Percentiles rank a stretch among this genome's conserved stretches.
Conservation (phyloP, 2,329 filamentous ascomycete genomes). For the Microcera coccophila region DNA sequence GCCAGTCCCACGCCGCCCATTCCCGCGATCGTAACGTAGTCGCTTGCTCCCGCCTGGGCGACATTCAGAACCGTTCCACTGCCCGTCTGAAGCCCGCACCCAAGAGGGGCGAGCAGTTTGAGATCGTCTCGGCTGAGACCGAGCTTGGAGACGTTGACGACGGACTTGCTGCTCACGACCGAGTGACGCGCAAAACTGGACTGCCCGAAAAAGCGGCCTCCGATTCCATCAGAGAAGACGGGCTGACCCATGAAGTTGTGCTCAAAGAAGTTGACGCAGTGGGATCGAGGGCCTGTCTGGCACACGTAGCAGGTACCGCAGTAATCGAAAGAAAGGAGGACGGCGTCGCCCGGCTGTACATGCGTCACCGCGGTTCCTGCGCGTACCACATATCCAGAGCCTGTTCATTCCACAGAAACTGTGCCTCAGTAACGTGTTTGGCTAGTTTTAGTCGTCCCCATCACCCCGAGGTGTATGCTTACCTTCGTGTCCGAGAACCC, state of each 20-base stretch:
- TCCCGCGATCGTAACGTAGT: slow-evolving; percentile 6
- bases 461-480: background rate
- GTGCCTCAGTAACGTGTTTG: too few species aligned
- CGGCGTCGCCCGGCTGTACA: slow-evolving; percentile 9
- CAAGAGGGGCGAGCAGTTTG: slow-evolving; percentile 10
- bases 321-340: slow-evolving; percentile 10
- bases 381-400: slow-evolving; percentile 3
- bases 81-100: slow-evolving; percentile 9
- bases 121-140: slow-evolving; percentile 4
- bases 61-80: slow-evolving; percentile 4
- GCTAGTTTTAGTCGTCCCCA: background rate
- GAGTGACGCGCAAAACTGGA: slow-evolving; percentile 7
- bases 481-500: slow-evolving; percentile 8
- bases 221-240: background rate
- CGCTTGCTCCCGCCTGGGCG: background rate
- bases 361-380: slow-evolving; percentile 6
- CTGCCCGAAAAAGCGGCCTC: slow-evolving; percentile 9
- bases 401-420: too few species aligned
- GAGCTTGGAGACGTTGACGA: slow-evolving; percentile 7
- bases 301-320: slow-evolving; percentile 10
- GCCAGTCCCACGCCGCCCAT: slow-evolving; percentile 7
- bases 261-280: slow-evolving; percentile 8
- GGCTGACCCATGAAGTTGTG: slow-evolving; percentile 6
- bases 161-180: slow-evolving; percentile 6
- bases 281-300: slow-evolving; percentile 6